Conservation (phyloP, 1,284 basidiomycete species). For the Vanrija sp. region DNA sequence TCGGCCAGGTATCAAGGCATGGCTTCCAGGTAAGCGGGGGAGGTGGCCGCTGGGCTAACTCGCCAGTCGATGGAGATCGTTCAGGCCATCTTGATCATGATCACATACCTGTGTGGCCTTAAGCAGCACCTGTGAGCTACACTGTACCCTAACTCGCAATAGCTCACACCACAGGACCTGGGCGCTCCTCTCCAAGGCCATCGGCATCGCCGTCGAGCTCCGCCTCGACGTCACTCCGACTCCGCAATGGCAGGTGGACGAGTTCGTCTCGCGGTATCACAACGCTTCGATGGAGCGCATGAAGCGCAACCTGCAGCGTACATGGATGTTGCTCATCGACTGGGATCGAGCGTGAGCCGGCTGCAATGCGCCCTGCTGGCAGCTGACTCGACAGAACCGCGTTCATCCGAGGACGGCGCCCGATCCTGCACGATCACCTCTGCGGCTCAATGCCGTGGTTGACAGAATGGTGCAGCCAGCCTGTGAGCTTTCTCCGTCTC, state of each 20-base stretch:
- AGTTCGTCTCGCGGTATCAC: slow-evolving; percentile 1
- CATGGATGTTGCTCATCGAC: slow-evolving; percentile 9
- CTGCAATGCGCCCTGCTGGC: no score
- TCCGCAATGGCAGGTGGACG: slow-evolving; percentile 5
- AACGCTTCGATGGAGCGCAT: slow-evolving; percentile 3
- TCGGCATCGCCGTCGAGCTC: slow-evolving; percentile 12
- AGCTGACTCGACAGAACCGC: slow-evolving; percentile 4
- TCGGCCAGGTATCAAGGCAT: neutral
- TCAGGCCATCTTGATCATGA: slow-evolving; percentile 9
- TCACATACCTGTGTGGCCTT: slow-evolving; percentile 7
- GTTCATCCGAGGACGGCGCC: slow-evolving; percentile 13
- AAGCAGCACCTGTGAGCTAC: slow-evolving; percentile 13
- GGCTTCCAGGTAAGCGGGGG: slow-evolving; percentile 10
- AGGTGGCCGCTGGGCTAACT: no score
- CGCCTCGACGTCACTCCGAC: slow-evolving; percentile 9
- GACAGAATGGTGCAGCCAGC: slow-evolving; percentile 7
- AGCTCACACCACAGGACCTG: slow-evolving; percentile 7
- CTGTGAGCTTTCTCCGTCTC: neutral
- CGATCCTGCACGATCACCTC: slow-evolving; percentile 5
- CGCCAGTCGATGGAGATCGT: slow-evolving; percentile 12
- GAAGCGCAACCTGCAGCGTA: slow-evolving; percentile 11
- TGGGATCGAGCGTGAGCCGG: slow-evolving; percentile 10
- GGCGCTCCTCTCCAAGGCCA: slow-evolving; percentile 9
- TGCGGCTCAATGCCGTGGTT: slow-evolving; percentile 3
- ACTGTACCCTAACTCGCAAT: neutral